These are phyloP conservation scores for Apiotrichum brassicae DNA, from an alignment of 1,284 basidiomycete genomes.

Conservation along the genomic window DNA sequence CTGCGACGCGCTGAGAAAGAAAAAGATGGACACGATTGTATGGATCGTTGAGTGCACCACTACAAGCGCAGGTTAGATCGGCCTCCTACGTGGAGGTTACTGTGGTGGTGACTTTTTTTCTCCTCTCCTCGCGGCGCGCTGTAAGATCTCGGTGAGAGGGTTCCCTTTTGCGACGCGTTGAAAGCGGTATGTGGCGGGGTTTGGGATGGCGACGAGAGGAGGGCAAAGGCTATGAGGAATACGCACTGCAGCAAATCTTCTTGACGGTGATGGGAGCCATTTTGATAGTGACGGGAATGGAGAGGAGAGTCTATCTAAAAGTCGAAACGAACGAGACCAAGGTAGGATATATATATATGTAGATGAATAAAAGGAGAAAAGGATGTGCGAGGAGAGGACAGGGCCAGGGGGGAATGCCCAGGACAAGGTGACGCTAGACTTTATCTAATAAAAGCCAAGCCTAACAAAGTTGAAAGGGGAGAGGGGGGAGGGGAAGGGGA, in stretches of 20 bases:
- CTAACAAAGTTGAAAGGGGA: neutral
- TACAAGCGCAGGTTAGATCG: too few relatives aligned
- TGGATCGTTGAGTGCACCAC: too few relatives aligned
- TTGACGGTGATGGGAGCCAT: conserved; percentile 58
- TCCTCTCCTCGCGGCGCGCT: too few relatives aligned
- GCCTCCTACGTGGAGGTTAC: conserved; percentile 8
- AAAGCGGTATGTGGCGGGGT: conserved; percentile 5
- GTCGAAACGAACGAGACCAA: conserved; percentile 4
- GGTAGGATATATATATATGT: neutral
- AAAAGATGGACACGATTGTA: too few relatives aligned
- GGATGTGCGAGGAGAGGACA: neutral
- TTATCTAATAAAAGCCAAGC: too few relatives aligned
- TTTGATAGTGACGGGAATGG: conserved; percentile 6
- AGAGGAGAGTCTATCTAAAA: too few relatives aligned
- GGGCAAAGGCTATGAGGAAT: neutral
- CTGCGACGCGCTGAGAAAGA: too few relatives aligned
- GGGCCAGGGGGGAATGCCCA: neutral
- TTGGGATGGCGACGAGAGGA: neutral
- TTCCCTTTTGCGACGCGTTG: too few relatives aligned
- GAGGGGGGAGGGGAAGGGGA: neutral
- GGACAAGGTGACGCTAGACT: too few relatives aligned
- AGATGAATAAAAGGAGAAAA: conserved; percentile 2
- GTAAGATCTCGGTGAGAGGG: too few relatives aligned
- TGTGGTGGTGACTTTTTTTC: too few relatives aligned
- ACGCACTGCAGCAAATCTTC: conserved; percentile 87